Evolutionary conservation across 768 basidiomycete genomes (phyloP).

Genomic region (Hypsizygus marmoreus): DNA sequence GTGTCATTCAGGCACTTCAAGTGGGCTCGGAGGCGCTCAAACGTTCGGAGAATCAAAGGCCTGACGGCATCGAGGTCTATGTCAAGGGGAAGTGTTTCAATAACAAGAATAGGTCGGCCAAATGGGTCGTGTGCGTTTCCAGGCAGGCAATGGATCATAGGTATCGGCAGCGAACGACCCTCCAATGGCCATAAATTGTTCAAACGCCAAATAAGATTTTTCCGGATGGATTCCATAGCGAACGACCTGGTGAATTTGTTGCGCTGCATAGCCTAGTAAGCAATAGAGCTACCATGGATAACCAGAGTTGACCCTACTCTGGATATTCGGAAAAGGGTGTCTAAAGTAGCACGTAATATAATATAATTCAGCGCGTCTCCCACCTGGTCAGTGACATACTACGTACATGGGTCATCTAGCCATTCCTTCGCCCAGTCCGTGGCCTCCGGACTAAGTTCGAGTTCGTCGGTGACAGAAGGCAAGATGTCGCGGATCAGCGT

Average conservation of each 20-base stretch:
- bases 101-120: slow-evolving; percentile 63
- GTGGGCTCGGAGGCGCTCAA: slow-evolving; percentile 61
- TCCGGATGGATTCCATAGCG: slow-evolving; percentile 57
- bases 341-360: slow-evolving; percentile 32
- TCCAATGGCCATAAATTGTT: slow-evolving; percentile 40
- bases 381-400: slow-evolving; percentile 7
- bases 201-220: slow-evolving; percentile 60
- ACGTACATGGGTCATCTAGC: slow-evolving; percentile 67
- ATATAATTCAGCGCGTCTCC: slow-evolving; percentile 9
- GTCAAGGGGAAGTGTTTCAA: slow-evolving; percentile 47
- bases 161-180: slow-evolving; percentile 28
- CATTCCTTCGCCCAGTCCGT: slow-evolving; percentile 59
- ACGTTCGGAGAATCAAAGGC: slow-evolving; percentile 44
- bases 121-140: slow-evolving; percentile 55
- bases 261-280: slow-evolving; percentile 43
- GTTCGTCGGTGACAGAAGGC: slow-evolving; percentile 60
- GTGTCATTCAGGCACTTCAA: slow-evolving; percentile 49
- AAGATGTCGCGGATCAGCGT: slow-evolving; percentile 58
- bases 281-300: slow-evolving; percentile 7
- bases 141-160: slow-evolving; percentile 58
- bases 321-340: slow-evolving; percentile 59
- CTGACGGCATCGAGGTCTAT: slow-evolving; percentile 40
- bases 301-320: slow-evolving; percentile 45
- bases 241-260: slow-evolving; percentile 68
- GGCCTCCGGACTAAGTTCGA: slow-evolving; percentile 48